phyloP scores from a whole-genome alignment of 495 filamentous ascomycete genomes.

The Penicillium pancosmium region DNA sequence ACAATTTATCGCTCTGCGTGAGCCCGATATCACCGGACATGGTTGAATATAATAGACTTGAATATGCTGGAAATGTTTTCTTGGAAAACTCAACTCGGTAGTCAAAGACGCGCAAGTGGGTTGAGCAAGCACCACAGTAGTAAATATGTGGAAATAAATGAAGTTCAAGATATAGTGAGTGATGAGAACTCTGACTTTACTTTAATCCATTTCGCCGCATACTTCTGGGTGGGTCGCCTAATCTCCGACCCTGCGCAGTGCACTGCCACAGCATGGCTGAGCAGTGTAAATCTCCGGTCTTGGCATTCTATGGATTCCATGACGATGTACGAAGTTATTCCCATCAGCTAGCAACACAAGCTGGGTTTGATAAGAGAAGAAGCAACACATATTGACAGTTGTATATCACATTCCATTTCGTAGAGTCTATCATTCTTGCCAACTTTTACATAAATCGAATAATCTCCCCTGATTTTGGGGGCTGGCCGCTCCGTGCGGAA shows the following conservation, averaged over 20 bases:
- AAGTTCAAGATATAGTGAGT: background rate
- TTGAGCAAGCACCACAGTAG: too few species aligned
- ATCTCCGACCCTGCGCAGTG: background rate
- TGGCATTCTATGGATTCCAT: background rate
- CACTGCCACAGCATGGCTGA: conserved; percentile 3
- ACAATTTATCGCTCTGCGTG: background rate
- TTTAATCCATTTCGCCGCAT: background rate
- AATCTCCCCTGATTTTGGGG: too few species aligned
- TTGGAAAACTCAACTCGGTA: too few species aligned
- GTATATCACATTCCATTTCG: too few species aligned
- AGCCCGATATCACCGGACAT: background rate
- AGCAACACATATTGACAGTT: too few species aligned
- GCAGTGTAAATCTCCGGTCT: background rate
- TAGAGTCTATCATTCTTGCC: too few species aligned
- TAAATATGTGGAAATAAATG: too few species aligned
- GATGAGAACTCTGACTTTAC: background rate
- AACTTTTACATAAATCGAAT: too few species aligned
- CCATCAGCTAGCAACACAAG: background rate
- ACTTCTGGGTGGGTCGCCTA: too few species aligned
- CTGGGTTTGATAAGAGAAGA: too few species aligned
- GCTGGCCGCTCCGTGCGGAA: too few species aligned
- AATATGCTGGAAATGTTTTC: background rate
- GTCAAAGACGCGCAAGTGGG: too few species aligned
- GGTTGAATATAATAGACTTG: background rate
- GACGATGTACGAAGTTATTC: background rate